A percentile compares a stretch with the other conserved stretches of the same genome.
Evolutionary conservation across 2,329 filamentous ascomycete species (phyloP).

Genomic region (Orbilia javanica): DNA sequence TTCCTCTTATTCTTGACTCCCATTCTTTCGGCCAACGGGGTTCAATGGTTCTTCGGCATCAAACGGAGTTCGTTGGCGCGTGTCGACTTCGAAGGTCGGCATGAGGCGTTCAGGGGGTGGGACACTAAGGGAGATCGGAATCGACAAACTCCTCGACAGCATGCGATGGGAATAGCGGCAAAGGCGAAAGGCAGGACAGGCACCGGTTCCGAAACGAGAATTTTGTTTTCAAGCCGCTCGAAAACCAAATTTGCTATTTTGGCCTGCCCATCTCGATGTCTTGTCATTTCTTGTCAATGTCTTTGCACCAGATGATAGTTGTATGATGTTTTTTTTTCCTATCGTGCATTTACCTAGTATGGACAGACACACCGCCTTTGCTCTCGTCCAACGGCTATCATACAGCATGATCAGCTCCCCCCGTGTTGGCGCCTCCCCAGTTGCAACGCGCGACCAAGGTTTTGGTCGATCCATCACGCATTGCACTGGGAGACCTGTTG

Average conservation of each 20-base stretch:
- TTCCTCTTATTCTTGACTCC: background rate
- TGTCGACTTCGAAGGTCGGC: background rate
- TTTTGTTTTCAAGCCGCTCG: background rate
- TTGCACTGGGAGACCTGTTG: background rate
- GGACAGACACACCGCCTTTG: background rate
- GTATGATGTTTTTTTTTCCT: background rate
- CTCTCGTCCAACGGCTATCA: background rate
- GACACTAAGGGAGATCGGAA: background rate
- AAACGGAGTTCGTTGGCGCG: constrained; percentile 5
- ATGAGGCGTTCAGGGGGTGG: constrained; percentile 17
- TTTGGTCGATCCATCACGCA: background rate
- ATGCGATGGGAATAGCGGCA: background rate
- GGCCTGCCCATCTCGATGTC: background rate
- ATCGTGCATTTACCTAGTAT: too few relatives aligned
- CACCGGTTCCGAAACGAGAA: constrained; percentile 38
- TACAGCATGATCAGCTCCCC: background rate
- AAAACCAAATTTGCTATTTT: constrained; percentile 14
- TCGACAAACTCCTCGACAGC: background rate
- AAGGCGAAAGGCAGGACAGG: background rate
- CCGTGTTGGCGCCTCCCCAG: background rate
- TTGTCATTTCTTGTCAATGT: background rate
- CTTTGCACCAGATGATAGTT: background rate
- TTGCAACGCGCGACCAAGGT: background rate
- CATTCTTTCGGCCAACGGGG: background rate
- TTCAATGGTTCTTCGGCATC: constrained; percentile 14